Evolutionary conservation across 306 rosid species (phyloP).

Genomic region (Pachyrhizus erosus): DNA sequence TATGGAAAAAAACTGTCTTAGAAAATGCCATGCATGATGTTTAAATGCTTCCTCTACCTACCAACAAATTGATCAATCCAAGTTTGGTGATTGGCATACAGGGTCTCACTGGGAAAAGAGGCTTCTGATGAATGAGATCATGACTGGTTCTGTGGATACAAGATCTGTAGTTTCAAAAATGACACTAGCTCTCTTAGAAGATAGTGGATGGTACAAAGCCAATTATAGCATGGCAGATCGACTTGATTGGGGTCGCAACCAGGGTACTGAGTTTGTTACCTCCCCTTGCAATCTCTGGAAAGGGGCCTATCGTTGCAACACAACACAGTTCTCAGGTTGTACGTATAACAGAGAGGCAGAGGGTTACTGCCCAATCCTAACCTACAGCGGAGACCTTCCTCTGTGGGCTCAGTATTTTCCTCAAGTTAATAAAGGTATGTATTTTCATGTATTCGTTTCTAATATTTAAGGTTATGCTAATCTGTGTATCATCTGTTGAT

Average conservation of each 20-base stretch:
- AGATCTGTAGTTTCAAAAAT: conserved; percentile 97
- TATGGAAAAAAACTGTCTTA: neutral
- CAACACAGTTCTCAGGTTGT: conserved; percentile 92
- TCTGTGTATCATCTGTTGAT: conserved; percentile 10
- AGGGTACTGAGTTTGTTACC: conserved; percentile 89
- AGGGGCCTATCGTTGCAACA: conserved; percentile 96
- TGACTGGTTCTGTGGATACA: conserved; percentile 99
- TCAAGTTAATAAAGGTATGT: conserved; percentile 86
- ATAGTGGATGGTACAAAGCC: conserved; percentile 98
- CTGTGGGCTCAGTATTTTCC: conserved; percentile 95
- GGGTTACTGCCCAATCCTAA: conserved; percentile 96
- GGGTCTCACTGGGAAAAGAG: conserved; percentile 99
- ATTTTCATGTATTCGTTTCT: conserved; percentile 31
- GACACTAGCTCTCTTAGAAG: conserved; percentile 96
- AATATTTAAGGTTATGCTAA: neutral
- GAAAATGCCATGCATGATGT: conserved; percentile 8
- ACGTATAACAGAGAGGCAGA: conserved; percentile 99
- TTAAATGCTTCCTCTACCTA: conserved; percentile 19
- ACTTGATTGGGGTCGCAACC: conserved; percentile 98
- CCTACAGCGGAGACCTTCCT: conserved; percentile 90
- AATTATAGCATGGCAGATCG: conserved; percentile 97
- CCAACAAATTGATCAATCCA: conserved; percentile 16
- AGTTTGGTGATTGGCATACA: conserved; percentile 44
- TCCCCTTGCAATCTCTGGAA: conserved; percentile 97
- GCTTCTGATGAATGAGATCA: conserved; percentile 96